Evolutionary conservation across 169 alveolate genomes (phyloP).

Genomic region (Eimeria sp.): DNA sequence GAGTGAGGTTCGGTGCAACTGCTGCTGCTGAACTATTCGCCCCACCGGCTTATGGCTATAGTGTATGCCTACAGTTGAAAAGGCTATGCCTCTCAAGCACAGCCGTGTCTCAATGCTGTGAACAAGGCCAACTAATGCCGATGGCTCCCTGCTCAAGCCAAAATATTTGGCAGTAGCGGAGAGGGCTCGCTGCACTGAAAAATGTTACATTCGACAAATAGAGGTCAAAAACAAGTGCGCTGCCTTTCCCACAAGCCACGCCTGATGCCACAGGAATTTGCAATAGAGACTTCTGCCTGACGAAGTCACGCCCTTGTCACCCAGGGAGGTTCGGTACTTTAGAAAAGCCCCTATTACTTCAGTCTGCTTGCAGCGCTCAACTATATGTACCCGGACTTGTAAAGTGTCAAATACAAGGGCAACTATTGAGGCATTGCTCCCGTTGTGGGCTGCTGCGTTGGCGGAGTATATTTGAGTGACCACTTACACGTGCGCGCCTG

Average conservation of each 20-base stretch:
- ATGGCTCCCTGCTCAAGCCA: background rate
- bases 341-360: no score
- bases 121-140: background rate
- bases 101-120: background rate
- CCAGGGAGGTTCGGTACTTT: no score
- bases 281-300: no score
- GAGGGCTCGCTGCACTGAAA: background rate
- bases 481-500: constrained; percentile 32
- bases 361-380: background rate
- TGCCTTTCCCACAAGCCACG: no score
- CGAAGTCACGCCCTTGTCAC: no score
- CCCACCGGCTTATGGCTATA: no score
- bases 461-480: background rate
- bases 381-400: background rate
- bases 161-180: background rate
- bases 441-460: background rate
- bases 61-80: background rate
- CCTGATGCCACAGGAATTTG: no score
- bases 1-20: no score
- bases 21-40: background rate
- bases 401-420: background rate
- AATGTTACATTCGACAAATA: no score
- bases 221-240: no score
- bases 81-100: background rate
- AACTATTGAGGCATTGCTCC: background rate